Conservation (phyloP, 305 asterid species). For the Rubia peregrina region DNA sequence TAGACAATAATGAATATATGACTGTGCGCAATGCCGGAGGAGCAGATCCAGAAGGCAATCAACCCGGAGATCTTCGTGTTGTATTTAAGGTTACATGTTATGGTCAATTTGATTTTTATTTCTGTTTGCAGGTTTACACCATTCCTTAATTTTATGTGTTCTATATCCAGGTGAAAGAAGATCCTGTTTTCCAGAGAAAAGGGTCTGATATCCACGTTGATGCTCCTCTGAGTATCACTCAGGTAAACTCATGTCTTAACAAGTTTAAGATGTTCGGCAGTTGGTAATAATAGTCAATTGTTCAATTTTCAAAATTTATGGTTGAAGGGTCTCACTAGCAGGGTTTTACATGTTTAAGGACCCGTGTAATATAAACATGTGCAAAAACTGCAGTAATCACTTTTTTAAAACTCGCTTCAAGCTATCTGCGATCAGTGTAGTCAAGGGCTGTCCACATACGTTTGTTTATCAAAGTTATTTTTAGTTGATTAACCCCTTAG, state of each 20-base stretch:
- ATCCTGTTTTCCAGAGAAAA: slow-evolving; percentile 94
- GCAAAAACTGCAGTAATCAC: not conserved
- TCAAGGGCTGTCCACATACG: not conserved
- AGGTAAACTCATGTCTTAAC: slow-evolving; percentile 41
- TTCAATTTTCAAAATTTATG: not conserved
- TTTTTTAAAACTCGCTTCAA: not conserved
- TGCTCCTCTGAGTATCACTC: slow-evolving; percentile 77
- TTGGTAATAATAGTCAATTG: not conserved
- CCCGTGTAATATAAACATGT: not conserved
- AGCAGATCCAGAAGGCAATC: slow-evolving; percentile 96
- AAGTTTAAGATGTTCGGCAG: not conserved
- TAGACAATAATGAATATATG: slow-evolving; percentile 67
- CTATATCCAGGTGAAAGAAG: slow-evolving; percentile 74
- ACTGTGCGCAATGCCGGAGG: slow-evolving; percentile 85
- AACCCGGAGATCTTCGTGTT: slow-evolving; percentile 81
- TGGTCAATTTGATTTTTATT: not conserved
- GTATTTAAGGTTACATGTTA: slow-evolving; percentile 51
- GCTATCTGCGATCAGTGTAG: not conserved
- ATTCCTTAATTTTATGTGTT: not conserved
- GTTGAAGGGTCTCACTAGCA: not conserved
- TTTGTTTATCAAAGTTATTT: not conserved
- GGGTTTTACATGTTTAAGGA: not conserved
- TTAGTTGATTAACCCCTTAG: not conserved
- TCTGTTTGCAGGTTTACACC: not conserved
- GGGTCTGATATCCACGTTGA: slow-evolving; percentile 91